Evolutionary conservation across 768 basidiomycete genomes (phyloP).

Genomic region (Cystofilobasidium macerans): DNA sequence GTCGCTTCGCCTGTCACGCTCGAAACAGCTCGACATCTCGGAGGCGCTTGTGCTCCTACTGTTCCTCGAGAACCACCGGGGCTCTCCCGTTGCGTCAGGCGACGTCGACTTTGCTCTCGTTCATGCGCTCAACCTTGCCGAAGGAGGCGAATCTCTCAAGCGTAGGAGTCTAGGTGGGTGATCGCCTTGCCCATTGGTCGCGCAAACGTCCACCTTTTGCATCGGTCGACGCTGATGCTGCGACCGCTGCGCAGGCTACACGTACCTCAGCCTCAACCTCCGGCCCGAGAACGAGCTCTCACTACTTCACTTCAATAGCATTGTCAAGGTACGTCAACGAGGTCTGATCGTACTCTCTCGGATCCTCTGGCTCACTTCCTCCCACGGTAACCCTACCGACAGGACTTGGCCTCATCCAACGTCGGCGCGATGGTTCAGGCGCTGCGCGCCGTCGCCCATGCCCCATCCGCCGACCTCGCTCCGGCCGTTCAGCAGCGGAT

Average conservation of each 20-base stretch:
- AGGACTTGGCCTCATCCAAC: constrained; percentile 61
- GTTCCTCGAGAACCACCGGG: constrained; percentile 49
- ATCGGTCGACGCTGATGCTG: neutral
- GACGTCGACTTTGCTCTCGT: constrained; percentile 55
- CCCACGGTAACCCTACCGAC: neutral
- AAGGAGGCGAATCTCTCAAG: constrained; percentile 48
- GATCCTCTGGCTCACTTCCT: neutral
- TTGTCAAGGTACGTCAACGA: constrained; percentile 62
- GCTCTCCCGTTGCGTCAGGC: neutral
- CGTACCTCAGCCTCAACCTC: constrained; percentile 67
- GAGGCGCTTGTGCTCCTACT: constrained; percentile 59
- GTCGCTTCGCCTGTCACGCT: constrained; percentile 45
- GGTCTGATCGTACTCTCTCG: too few relatives aligned
- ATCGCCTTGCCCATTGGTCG: too few relatives aligned
- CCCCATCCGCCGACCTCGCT: constrained; percentile 55
- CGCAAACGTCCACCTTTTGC: too few relatives aligned
- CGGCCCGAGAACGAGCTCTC: constrained; percentile 56
- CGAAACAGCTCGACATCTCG: constrained; percentile 58
- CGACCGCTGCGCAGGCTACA: constrained; percentile 48
- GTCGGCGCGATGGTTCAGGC: constrained; percentile 57
- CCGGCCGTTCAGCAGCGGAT: constrained; percentile 64
- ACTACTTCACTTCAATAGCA: constrained; percentile 74
- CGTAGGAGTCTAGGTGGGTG: constrained; percentile 59
- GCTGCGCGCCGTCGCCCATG: constrained; percentile 55
- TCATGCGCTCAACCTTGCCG: constrained; percentile 66